These are phyloP conservation scores for Trichosporon sp. DNA, from an alignment of 1,284 basidiomycete genomes.

Conservation along the genomic window DNA sequence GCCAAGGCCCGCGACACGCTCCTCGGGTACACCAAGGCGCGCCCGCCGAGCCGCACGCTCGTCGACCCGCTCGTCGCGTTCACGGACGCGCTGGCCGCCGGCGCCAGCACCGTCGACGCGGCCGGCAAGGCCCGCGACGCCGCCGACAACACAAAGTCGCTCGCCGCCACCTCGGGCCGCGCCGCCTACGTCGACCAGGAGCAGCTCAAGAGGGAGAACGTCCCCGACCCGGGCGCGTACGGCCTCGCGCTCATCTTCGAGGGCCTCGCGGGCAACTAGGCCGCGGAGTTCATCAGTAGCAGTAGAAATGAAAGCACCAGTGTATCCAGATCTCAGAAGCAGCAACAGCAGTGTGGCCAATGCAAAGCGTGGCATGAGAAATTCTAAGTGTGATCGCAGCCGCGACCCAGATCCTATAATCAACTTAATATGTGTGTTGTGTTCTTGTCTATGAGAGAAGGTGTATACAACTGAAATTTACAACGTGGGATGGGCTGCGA, in stretches of 20 bases:
- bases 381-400: neutral
- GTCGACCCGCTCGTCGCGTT: slow-evolving; percentile 88
- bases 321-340: neutral
- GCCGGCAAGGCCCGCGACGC: slow-evolving; percentile 63
- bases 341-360: neutral
- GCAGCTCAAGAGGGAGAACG: slow-evolving; percentile 61
- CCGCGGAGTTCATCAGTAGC: neutral
- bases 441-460: neutral
- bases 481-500: neutral
- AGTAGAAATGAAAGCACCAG: neutral
- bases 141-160: slow-evolving; percentile 64
- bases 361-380: neutral
- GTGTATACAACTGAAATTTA: slow-evolving; percentile 5
- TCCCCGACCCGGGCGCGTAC: slow-evolving; percentile 87
- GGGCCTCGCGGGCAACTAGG: slow-evolving; percentile 39
- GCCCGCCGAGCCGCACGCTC: slow-evolving; percentile 83
- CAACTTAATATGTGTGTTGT: neutral
- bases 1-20: slow-evolving; percentile 63
- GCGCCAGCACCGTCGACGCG: slow-evolving; percentile 53
- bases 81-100: slow-evolving; percentile 54
- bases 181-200: slow-evolving; percentile 81
- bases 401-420: neutral
- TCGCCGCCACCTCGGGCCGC: slow-evolving; percentile 81
- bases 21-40: slow-evolving; percentile 81
- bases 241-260: slow-evolving; percentile 75